Percentiles rank a stretch among this genome's conserved stretches.
phyloP scores from a whole-genome alignment of 2,329 filamentous ascomycete genomes.

The Aurifilum marmelostoma region DNA sequence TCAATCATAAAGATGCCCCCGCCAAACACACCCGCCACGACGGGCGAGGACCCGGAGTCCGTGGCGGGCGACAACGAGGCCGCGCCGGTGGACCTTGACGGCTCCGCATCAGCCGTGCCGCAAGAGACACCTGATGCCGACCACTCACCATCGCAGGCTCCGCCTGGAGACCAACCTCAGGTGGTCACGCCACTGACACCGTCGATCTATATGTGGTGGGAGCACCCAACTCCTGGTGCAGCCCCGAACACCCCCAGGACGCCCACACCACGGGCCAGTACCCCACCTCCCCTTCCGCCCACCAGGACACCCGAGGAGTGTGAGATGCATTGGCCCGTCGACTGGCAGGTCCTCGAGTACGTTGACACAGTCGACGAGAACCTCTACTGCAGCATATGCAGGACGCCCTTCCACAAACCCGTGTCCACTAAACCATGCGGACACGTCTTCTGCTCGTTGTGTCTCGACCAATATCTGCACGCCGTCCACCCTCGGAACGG shows the following conservation, averaged over 20 bases:
- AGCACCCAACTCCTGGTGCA: neutral
- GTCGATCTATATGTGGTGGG: neutral
- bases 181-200: neutral
- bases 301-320: conserved; percentile 2
- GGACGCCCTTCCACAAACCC: conserved; percentile 62
- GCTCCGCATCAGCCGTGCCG: too few species aligned
- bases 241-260: neutral
- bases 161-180: neutral
- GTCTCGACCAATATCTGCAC: conserved; percentile 46
- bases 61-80: neutral
- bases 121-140: too few species aligned
- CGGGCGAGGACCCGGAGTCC: neutral
- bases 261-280: neutral
- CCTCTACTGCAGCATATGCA: conserved; percentile 52
- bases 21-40: neutral
- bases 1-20: neutral
- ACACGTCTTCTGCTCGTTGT: conserved; percentile 66
- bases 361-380: conserved; percentile 39
- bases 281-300: neutral
- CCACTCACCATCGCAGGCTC: neutral
- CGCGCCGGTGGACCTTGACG: too few species aligned
- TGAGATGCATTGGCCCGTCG: conserved; percentile 19
- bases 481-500: conserved; percentile 40
- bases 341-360: conserved; percentile 41
- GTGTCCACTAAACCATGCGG: conserved; percentile 62